Percentiles rank a stretch among this genome's conserved stretches.
Evolutionary conservation across 2,329 filamentous ascomycete genomes (phyloP).

Genomic region (Aspergillus floridensis): DNA sequence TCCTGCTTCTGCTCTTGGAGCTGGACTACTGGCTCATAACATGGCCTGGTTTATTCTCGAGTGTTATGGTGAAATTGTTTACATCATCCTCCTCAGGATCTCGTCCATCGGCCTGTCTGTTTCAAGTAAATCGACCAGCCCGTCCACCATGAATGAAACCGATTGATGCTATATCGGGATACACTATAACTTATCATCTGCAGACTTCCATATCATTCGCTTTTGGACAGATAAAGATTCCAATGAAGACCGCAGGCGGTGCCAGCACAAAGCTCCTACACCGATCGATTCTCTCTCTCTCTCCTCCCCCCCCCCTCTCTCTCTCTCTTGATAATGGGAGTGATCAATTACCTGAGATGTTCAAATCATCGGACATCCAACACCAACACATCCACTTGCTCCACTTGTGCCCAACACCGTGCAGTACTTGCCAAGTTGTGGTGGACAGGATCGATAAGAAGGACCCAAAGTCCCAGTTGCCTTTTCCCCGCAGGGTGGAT

Average conservation of each 20-base stretch:
- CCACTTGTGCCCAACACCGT: background rate
- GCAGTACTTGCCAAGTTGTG: background rate
- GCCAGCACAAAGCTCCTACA: background rate
- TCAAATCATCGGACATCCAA: background rate
- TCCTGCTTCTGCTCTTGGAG: background rate
- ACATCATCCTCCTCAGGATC: background rate
- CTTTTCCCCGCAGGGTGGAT: background rate
- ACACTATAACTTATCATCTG: background rate
- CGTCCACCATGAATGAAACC: background rate
- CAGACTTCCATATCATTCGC: background rate
- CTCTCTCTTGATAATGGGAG: background rate
- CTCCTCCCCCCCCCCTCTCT: no score
- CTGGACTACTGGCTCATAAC: background rate
- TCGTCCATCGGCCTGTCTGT: background rate
- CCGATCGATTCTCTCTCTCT: background rate
- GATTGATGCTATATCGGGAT: background rate
- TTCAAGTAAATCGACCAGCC: background rate
- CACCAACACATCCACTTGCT: background rate
- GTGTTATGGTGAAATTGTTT: background rate
- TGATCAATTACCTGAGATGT: background rate
- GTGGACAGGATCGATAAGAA: background rate
- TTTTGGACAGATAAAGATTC: background rate
- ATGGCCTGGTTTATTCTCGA: background rate
- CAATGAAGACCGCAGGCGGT: background rate
- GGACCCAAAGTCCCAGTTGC: no score